phyloP scores from a whole-genome alignment of 495 filamentous ascomycete genomes.

The Letharia columbiana region DNA sequence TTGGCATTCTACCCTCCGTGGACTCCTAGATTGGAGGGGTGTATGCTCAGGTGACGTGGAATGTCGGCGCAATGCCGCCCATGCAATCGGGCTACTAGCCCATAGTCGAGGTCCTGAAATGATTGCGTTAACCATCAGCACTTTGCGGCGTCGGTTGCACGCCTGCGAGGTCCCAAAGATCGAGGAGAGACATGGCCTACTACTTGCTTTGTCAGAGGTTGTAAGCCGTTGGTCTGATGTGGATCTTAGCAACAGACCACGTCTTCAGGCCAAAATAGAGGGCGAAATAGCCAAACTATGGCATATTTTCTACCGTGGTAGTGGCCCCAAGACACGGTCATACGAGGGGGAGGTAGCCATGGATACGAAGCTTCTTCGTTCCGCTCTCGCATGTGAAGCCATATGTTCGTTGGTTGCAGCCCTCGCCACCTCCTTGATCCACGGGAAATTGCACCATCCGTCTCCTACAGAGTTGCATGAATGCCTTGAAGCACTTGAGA shows the following conservation, averaged over 20 bases:
- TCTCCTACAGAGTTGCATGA: not conserved
- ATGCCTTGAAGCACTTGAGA: constrained; percentile 1
- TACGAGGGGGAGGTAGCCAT: not conserved
- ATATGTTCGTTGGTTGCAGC: constrained; percentile 15
- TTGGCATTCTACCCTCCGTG: constrained; percentile 57
- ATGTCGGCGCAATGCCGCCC: constrained; percentile 63
- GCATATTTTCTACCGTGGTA: not conserved
- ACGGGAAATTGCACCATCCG: not conserved
- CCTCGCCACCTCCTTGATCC: not conserved
- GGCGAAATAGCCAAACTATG: not conserved
- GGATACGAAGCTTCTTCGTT: not conserved
- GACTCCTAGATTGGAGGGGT: constrained; percentile 80
- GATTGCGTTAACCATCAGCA: not conserved
- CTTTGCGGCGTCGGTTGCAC: constrained; percentile 2
- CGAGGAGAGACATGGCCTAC: constrained; percentile 14
- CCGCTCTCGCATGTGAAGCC: constrained; percentile 8
- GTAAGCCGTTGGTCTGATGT: not conserved
- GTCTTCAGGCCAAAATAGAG: not conserved
- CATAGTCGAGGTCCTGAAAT: constrained; percentile 23
- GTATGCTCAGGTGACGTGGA: constrained; percentile 64
- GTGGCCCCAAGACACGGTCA: not conserved
- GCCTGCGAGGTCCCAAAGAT: not conserved
- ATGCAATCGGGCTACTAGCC: constrained; percentile 55
- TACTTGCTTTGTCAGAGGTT: constrained; percentile 18
- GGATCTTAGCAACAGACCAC: not conserved